Evolutionary conservation across 2,329 filamentous ascomycete species (phyloP), one percentile per base, ranked within the genome.

Genomic region (Colletotrichum echinochloae): DNA sequence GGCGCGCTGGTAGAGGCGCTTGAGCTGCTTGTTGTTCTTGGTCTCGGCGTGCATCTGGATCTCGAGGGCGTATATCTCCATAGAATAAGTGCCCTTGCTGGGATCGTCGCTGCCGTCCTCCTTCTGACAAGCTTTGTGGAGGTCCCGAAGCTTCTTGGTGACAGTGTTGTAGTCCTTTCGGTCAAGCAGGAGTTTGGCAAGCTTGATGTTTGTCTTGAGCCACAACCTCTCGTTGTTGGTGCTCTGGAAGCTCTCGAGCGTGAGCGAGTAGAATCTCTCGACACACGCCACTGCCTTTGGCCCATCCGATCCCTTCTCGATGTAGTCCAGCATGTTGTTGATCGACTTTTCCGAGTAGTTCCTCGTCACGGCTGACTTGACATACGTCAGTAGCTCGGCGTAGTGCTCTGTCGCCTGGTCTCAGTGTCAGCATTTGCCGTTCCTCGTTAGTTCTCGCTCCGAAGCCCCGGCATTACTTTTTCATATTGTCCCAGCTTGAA

Each of bases 321-420:
- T 96, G 79, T 92, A 97, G 83, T 98, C 96, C 56, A 99, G 90
- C 91, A 99, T 97, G 81, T 98, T 98, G 83, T 98, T 98, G 84
- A 99, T 97, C 16, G 95, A 98, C 81, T 98, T 98, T 82, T 99
- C 96, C 1, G 96, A 98, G 82, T 98, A 98, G 82, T 98, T 99
- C 73, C 96, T 91, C 49, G 96, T 98, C 56, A 99, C 95, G 9
- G 95, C 95, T 3, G 94, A 97, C 81, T 96, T 97, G 83, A 98
- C 95, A 78, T 98, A 99, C 56, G 95, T 98, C 74, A 99, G 90
- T 37, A 99, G 93, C 83, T 98, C 94, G 74, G 90, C 91, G 82
- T 97, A 99, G 81, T 99, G 95, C 78, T 95, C 90, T 57, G 95
- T 90, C 9, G 95, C 95, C 94, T 97, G 61, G 35, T 7, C 59